Conservation (phyloP, 345 rosid species). For the Eucalyptus guilfoylei region DNA sequence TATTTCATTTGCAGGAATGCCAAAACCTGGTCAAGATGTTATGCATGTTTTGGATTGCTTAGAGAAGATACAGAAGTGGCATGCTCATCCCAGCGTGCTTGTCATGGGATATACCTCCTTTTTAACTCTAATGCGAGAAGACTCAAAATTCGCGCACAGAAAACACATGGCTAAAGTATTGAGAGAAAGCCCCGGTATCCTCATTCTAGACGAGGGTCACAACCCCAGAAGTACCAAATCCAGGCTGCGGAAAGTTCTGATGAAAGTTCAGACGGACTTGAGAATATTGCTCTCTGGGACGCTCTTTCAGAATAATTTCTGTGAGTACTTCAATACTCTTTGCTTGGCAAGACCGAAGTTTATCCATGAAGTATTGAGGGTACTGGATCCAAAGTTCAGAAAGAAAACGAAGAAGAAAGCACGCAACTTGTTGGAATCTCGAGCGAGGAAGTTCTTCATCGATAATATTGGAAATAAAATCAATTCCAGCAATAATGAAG, state of each 20-base stretch:
- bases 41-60: conserved; percentile 85
- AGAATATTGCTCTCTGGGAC: conserved; percentile 88
- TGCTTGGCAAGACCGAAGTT: conserved; percentile 88
- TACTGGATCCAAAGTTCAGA: conserved; percentile 46
- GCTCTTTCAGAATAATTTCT: conserved; percentile 90
- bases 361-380: conserved; percentile 51
- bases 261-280: conserved; percentile 73
- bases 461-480: conserved; percentile 77
- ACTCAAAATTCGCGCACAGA: conserved; percentile 67
- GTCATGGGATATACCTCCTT: conserved; percentile 98
- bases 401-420: conserved; percentile 37
- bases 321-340: conserved; percentile 89
- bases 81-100: conserved; percentile 78
- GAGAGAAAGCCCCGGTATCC: conserved; percentile 81
- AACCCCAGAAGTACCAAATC: conserved; percentile 93
- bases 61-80: conserved; percentile 92
- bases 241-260: conserved; percentile 75
- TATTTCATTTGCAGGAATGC: conserved; percentile 29
- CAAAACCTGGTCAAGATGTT: conserved; percentile 62
- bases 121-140: conserved; percentile 76
- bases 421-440: conserved; percentile 51
- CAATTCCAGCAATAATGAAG: conserved; percentile 51
- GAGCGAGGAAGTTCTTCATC: conserved; percentile 76
- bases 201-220: conserved; percentile 86
- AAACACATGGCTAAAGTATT: conserved; percentile 78